Percentiles rank a stretch among this genome's conserved stretches.
phyloP scores from a whole-genome alignment of 2,329 filamentous ascomycete species.

The Claviceps sp. region DNA sequence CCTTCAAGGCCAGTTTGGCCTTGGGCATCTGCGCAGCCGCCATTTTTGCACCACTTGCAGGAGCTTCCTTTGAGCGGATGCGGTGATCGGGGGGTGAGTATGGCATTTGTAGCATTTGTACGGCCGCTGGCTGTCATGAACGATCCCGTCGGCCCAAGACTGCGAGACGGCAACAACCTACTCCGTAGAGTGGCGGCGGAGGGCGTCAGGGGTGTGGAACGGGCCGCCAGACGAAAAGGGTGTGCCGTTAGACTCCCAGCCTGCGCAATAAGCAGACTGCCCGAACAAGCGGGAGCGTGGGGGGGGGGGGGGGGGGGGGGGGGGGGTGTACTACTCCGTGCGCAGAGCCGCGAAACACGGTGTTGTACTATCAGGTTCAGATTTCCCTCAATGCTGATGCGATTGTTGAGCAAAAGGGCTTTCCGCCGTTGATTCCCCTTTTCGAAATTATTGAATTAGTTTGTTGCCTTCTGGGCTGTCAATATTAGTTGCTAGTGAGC shows the following conservation, averaged over 20 bases:
- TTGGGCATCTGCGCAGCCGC: slow-evolving; percentile 46
- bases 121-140: not conserved
- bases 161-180: not conserved
- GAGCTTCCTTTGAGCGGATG: slow-evolving; percentile 34
- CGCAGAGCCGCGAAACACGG: not conserved
- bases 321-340: not conserved
- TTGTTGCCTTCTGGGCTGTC: not conserved
- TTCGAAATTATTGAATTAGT: slow-evolving; percentile 2
- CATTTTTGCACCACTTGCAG: slow-evolving; percentile 40
- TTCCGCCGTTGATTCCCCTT: not conserved
- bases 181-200: slow-evolving; percentile 12
- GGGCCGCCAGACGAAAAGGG: slow-evolving; percentile 3
- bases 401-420: slow-evolving; percentile 1
- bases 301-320: no score
- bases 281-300: not conserved
- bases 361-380: slow-evolving; percentile 2
- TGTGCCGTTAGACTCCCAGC: slow-evolving; percentile 1
- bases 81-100: slow-evolving; percentile 48
- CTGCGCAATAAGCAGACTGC: not conserved
- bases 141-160: not conserved
- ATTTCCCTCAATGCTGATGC: slow-evolving; percentile 6
- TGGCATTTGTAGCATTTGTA: slow-evolving; percentile 56
- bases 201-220: slow-evolving; percentile 15
- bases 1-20: slow-evolving; percentile 43
- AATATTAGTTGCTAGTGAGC: not conserved